Percentiles rank a stretch among this genome's conserved stretches.
Conservation (phyloP, 2,329 filamentous ascomycete species). For the Tolypocladium tundrense region DNA sequence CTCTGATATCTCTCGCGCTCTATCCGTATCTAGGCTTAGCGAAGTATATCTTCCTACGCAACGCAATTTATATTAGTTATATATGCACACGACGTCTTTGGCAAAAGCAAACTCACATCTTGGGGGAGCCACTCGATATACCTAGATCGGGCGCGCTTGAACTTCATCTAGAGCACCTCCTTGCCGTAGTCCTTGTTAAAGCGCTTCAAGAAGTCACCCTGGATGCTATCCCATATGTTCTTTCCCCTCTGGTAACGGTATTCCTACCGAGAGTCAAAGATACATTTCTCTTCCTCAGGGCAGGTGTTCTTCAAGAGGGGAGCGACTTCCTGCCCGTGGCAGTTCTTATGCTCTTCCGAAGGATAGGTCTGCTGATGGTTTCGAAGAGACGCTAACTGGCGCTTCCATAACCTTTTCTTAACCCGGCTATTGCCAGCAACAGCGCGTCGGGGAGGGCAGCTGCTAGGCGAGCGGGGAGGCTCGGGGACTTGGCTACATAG, state of each 20-base stretch:
- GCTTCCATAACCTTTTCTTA: conserved; percentile 13
- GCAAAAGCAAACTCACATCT: conserved; percentile 32
- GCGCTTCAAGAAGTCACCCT: conserved; percentile 25
- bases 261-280: conserved; percentile 38
- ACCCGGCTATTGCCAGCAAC: conserved; percentile 13
- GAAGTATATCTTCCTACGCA: conserved; percentile 27
- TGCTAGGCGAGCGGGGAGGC: conserved; percentile 11
- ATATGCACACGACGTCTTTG: not conserved
- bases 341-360: conserved; percentile 23
- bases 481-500: conserved; percentile 2
- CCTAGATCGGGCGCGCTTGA: conserved; percentile 38
- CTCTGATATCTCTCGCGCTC: conserved; percentile 33
- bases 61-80: not conserved
- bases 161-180: conserved; percentile 46
- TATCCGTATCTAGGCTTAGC: conserved; percentile 27
- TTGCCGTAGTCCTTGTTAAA: conserved; percentile 30
- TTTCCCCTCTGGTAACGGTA: conserved; percentile 39
- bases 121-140: conserved; percentile 35
- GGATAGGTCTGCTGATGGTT: conserved; percentile 10
- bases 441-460: conserved; percentile 16
- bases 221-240: conserved; percentile 48
- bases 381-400: conserved; percentile 2
- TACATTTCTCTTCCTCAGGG: conserved; percentile 35
- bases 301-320: conserved; percentile 32
- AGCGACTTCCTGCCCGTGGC: conserved; percentile 20